Base-by-base conservation (phyloP, 2,329 filamentous ascomycete species). In the Calcarisporium arbuscula region DNA sequence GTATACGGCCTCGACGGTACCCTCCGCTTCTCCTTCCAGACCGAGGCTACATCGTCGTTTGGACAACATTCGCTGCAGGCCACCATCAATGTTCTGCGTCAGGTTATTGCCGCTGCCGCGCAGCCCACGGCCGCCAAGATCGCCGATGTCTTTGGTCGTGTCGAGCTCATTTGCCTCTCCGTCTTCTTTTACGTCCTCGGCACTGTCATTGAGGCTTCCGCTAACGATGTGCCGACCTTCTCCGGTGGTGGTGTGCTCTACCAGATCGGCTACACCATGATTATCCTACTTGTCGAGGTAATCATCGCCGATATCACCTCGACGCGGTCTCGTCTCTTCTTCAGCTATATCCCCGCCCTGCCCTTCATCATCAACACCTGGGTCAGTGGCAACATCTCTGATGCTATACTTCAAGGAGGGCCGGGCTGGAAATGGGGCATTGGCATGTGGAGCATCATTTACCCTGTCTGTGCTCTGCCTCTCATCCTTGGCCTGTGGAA, bases 281-380 rank as follows among this genome's bases (percentile, higher is more conserved):
- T 80, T 18, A 62, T 78, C 14, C 58, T 82, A 10, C 62, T 82
- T 2, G 64, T 81, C 16, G 76, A 82, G 53, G 73, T 82, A 46
- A 68, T 83, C 39, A 62, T 82, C 29, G 77, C 68, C 28, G 79
- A 83, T 44, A 65, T 77, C 18, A 80, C 77, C 3, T 81, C 78
- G 2, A 70, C 75, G 6, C 70, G 76, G 11, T 65, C 74, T 9
- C 75, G 79, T 48, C 61, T 82, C 8, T 61, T 82, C 45, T 82
- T 80, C 61, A 78, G 72, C 30, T 82, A 79, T 48, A 64, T 82
- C 40, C 75, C 76, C 2, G 70, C 72, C 2, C 47, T 65, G 6
- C 75, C 76, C 2, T 80, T 77, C 55, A 60, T 80, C 45, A 71
- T 77, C 56, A 80, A 80, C 56, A 76, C 77, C 2, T 82, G 78